Evolutionary conservation across 1,284 basidiomycete species (phyloP).

Genomic region (Pascua guehoae): DNA sequence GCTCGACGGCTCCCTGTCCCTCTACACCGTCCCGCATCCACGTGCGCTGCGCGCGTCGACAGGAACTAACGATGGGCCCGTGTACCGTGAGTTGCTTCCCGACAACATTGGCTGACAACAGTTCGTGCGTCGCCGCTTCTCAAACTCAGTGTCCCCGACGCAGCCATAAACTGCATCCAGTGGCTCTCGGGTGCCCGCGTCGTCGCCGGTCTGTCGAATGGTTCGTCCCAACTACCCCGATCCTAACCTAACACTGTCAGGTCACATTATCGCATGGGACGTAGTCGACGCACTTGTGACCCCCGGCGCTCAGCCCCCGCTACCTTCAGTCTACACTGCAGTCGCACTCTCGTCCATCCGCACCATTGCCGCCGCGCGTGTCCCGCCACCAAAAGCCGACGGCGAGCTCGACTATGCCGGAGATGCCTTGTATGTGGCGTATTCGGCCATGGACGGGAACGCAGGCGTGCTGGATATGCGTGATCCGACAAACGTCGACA

Average conservation of each 20-base stretch:
- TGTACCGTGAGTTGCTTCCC: conserved; percentile 31
- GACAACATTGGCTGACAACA: conserved; percentile 51
- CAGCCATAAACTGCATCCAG: conserved; percentile 68
- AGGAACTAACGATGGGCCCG: conserved; percentile 13
- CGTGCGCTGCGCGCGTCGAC: conserved; percentile 23
- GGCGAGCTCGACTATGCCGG: conserved; percentile 24
- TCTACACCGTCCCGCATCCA: conserved; percentile 75
- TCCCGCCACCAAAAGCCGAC: conserved; percentile 20
- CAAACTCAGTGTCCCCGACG: conserved; percentile 67
- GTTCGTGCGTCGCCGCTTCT: conserved; percentile 60
- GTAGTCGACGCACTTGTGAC: conserved; percentile 53
- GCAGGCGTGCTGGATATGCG: conserved; percentile 32
- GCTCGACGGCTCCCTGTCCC: conserved; percentile 71
- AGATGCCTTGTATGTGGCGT: conserved; percentile 29
- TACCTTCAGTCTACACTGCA: conserved; percentile 29
- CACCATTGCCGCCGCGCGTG: conserved; percentile 23
- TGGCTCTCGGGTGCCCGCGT: conserved; percentile 79
- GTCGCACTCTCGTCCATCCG: conserved; percentile 27
- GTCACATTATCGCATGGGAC: conserved; percentile 70
- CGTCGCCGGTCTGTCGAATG: conserved; percentile 75
- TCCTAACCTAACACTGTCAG: conserved; percentile 48
- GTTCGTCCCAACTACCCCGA: conserved; percentile 48
- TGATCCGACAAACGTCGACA: conserved; percentile 23
- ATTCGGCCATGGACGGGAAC: conserved; percentile 32
- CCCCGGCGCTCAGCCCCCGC: conserved; percentile 4